phyloP scores from a whole-genome alignment of 805 yeast genomes.

The Jamesozyma lodderae region DNA sequence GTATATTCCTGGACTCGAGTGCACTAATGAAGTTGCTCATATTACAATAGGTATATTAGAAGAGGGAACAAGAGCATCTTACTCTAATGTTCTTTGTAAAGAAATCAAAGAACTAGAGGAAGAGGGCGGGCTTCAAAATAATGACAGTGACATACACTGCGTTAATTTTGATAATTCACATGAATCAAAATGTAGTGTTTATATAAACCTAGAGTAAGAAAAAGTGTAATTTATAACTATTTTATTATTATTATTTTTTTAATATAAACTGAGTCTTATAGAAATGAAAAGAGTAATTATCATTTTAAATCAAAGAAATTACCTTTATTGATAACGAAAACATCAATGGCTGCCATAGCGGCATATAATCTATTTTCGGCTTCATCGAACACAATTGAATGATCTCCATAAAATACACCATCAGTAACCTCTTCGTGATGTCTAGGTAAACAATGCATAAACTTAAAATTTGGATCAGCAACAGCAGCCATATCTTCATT shows the following conservation, averaged over 20 bases:
- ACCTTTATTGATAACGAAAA: constrained; percentile 80
- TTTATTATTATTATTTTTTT: too few species aligned
- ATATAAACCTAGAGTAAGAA: neutral
- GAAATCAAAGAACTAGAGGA: constrained; percentile 1
- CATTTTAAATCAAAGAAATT: constrained; percentile 30
- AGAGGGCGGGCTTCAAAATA: neutral
- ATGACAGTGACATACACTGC: neutral
- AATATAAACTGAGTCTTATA: too few species aligned
- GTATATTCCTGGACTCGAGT: constrained; percentile 13
- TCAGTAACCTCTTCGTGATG: constrained; percentile 91
- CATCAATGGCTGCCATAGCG: constrained; percentile 89
- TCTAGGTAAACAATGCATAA: constrained; percentile 97
- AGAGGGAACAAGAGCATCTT: constrained; percentile 38
- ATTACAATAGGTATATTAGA: constrained; percentile 61
- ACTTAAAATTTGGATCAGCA: constrained; percentile 70
- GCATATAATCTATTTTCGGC: constrained; percentile 96
- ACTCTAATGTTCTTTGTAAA: constrained; percentile 39
- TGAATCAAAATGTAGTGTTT: neutral
- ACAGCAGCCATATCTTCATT: constrained; percentile 49
- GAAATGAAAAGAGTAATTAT: constrained; percentile 13
- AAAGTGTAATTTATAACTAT: neutral
- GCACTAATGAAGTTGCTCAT: constrained; percentile 47
- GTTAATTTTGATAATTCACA: neutral
- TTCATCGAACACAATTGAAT: constrained; percentile 84
- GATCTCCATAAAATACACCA: constrained; percentile 77